Percentiles rank a stretch among this genome's conserved stretches.
phyloP scores from a whole-genome alignment of 495 filamentous ascomycete species.

The Neurospora sp. region DNA sequence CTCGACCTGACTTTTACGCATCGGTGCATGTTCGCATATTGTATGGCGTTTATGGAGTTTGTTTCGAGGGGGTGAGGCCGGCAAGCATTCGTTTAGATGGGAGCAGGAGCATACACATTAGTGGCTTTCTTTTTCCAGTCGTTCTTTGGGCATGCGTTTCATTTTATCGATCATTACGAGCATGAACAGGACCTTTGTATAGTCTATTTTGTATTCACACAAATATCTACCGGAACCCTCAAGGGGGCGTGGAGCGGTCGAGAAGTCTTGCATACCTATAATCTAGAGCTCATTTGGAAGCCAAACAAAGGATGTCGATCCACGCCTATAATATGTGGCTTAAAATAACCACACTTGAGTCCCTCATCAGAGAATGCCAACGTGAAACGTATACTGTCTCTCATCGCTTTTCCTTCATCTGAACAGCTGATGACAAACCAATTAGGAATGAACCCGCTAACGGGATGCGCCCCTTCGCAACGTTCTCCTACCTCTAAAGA shows the following conservation, averaged over 20 bases:
- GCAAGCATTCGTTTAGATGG: neutral
- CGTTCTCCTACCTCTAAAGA: slow-evolving; percentile 6
- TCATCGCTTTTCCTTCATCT: too few relatives aligned
- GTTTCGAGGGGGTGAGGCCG: neutral
- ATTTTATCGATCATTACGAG: neutral
- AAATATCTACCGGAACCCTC: neutral
- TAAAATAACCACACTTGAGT: neutral
- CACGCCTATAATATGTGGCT: neutral
- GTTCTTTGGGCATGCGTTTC: neutral
- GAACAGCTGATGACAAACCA: too few relatives aligned
- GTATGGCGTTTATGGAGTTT: slow-evolving; percentile 4
- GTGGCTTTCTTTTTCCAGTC: neutral
- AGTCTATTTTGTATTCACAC: neutral
- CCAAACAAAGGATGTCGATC: neutral
- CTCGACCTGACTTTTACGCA: neutral
- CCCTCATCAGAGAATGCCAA: neutral
- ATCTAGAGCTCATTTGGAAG: neutral
- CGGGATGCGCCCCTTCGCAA: too few relatives aligned
- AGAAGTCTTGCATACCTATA: neutral
- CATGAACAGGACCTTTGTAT: neutral
- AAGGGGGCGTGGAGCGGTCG: neutral
- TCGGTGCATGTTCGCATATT: neutral
- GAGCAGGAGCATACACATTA: neutral
- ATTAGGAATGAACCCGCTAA: too few relatives aligned
- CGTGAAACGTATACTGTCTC: neutral